Percentiles rank a stretch among this genome's conserved stretches.
Evolutionary conservation across 352 stramenopile genomes (phyloP).

Genomic region (Globisporangium parvum): DNA sequence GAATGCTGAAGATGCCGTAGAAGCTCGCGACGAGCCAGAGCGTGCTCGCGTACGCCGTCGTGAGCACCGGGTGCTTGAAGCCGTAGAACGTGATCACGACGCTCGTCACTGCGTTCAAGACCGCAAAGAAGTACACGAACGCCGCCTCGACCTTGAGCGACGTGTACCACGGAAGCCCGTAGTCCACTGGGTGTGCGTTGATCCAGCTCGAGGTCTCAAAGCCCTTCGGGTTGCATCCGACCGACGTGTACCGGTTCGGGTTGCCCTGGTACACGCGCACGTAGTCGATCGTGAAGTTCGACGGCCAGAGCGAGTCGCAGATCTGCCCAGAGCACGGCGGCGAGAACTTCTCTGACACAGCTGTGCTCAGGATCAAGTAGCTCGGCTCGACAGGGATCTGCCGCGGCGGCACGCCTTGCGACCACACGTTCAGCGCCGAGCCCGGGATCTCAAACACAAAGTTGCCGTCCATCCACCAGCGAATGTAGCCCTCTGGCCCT

Average conservation of each 20-base stretch:
- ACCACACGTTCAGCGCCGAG: slow-evolving; percentile 77
- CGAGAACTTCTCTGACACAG: slow-evolving; percentile 94
- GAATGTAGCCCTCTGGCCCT: slow-evolving; percentile 87
- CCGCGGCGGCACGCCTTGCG: slow-evolving; percentile 52
- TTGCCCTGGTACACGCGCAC: slow-evolving; percentile 93
- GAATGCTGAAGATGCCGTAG: slow-evolving; percentile 62
- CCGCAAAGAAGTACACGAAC: slow-evolving; percentile 44
- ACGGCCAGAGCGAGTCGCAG: slow-evolving; percentile 90
- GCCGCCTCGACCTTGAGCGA: slow-evolving; percentile 44
- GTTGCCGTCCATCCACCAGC: slow-evolving; percentile 91
- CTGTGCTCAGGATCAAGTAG: slow-evolving; percentile 97
- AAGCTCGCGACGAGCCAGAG: slow-evolving; percentile 59
- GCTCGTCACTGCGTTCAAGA: slow-evolving; percentile 48
- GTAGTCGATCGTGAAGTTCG: slow-evolving; percentile 94
- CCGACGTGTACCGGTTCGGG: slow-evolving; percentile 85
- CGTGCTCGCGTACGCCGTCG: slow-evolving; percentile 46
- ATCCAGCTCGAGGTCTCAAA: slow-evolving; percentile 93
- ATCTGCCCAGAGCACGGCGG: slow-evolving; percentile 89
- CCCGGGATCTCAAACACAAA: slow-evolving; percentile 93
- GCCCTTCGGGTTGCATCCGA: slow-evolving; percentile 89
- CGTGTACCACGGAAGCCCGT: slow-evolving; percentile 80
- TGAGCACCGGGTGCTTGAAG: slow-evolving; percentile 40
- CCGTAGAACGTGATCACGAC: slow-evolving; percentile 58
- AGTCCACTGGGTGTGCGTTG: slow-evolving; percentile 79
- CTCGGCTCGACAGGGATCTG: slow-evolving; percentile 94